Evolutionary conservation across 2,329 filamentous ascomycete species (phyloP), one percentile per base, ranked within the genome.

Genomic region (Diplodia seriata): DNA sequence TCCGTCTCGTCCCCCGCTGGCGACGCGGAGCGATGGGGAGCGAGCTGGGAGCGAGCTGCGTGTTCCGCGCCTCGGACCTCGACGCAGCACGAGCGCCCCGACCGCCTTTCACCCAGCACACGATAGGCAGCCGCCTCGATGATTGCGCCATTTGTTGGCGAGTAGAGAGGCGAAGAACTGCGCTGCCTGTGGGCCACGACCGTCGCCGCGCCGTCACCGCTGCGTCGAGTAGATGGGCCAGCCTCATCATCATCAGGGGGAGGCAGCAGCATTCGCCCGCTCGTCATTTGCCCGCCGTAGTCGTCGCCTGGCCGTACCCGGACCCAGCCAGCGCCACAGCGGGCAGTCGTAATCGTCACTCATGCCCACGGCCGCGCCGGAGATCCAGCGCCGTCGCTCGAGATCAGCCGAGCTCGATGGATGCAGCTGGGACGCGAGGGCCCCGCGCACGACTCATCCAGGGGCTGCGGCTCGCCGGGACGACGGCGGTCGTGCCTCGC

Each of bases 101-200:
- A 38, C 36, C 36, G 36, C 36, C 36, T 38, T 38, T 38, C 36
- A 38, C 36, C 18, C 59, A 51, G 40, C 47, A 51, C 59, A 63
- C 43, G 29, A 51, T 50, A 62, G 57, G 59, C 47, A 63, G 59
- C 59, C 47, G 29, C 29, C 29, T 51, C n/a, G 59, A 36, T 63
- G 59, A 63, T 63, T 63, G 59, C 59, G 59, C 59, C 59, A 63
- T 63, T 63, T 63, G 59, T 63, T 51, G 59, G 31, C 59, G 59
- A 63, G 59, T 63, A 63, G 31, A 63, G 43, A 63, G 29, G 31
- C 59, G 20, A 26, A 63, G 59, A 63, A 63, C 43, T 51, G 59
- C 47, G 59, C 47, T 63, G 59, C 59, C 59, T 63, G 59, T 63
- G 59, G 59, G 59, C 59, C 57, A 26, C 23, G 5, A 38, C 33